phyloP scores from a whole-genome alignment of 2,329 filamentous ascomycete species.

The Metarhizium rileyi region DNA sequence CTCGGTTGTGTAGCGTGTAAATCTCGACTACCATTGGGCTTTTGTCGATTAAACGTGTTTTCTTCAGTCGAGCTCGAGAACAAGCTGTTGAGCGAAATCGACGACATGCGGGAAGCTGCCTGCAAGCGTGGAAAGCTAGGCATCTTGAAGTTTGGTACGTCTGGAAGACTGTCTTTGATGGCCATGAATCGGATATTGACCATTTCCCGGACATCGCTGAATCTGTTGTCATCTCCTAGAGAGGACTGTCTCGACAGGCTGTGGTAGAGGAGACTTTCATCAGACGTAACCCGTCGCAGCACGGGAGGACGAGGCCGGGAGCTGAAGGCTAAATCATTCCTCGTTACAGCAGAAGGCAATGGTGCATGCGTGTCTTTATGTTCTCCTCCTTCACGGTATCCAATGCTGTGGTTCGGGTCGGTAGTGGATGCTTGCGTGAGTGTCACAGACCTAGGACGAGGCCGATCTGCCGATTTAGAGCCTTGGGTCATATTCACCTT shows the following conservation, averaged over 20 bases:
- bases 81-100: conserved; percentile 22
- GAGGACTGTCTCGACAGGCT: conserved; percentile 71
- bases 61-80: conserved; percentile 19
- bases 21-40: neutral
- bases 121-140: conserved; percentile 49
- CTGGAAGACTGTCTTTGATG: conserved; percentile 77
- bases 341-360: neutral
- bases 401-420: neutral
- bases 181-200: conserved; percentile 86
- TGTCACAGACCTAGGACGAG: conserved; percentile 2
- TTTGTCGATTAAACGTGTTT: neutral
- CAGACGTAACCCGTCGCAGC: conserved; percentile 31
- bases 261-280: conserved; percentile 70
- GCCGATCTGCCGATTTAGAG: neutral
- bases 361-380: neutral
- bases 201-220: conserved; percentile 70
- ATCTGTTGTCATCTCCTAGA: conserved; percentile 72
- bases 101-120: conserved; percentile 18
- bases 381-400: neutral
- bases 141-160: conserved; percentile 67
- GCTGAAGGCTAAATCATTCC: neutral
- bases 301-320: conserved; percentile 14
- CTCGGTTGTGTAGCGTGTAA: neutral
- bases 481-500: conserved; percentile 2
- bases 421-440: conserved; percentile 1